Percentiles rank a stretch among this genome's conserved stretches.
Evolutionary conservation across 192 early-diverging fungal genomes (phyloP).

Genomic region (Linderina pennispora): DNA sequence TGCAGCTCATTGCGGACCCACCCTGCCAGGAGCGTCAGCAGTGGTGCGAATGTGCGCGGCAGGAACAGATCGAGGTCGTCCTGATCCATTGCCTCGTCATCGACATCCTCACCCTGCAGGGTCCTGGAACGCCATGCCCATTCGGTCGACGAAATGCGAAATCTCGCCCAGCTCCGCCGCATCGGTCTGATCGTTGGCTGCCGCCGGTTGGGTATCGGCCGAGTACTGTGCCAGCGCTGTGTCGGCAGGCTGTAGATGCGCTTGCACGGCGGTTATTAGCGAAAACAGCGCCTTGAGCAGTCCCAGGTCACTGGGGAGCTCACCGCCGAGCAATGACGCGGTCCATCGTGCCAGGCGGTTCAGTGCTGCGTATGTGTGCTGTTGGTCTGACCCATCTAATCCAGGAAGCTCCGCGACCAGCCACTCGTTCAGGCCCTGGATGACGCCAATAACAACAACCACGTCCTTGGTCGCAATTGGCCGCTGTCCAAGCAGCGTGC

Average conservation of each 20-base stretch:
- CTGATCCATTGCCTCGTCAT: conserved; percentile 12
- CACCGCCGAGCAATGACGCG: conserved; percentile 4
- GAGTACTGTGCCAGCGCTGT: no score
- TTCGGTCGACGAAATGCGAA: conserved; percentile 5
- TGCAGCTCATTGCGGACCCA: conserved; percentile 32
- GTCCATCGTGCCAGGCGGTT: conserved; percentile 8
- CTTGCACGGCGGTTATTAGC: conserved; percentile 12
- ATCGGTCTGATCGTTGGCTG: no score
- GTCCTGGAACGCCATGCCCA: conserved; percentile 20
- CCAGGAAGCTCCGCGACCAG: conserved; percentile 1
- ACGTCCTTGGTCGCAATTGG: conserved; percentile 14
- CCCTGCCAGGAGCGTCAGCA: conserved; percentile 2
- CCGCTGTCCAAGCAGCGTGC: conserved; percentile 6
- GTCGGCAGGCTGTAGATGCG: conserved; percentile 9
- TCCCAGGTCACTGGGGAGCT: conserved; percentile 12
- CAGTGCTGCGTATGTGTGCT: conserved; percentile 1
- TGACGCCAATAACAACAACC: conserved; percentile 1
- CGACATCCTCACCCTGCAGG: no score
- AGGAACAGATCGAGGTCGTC: conserved; percentile 14
- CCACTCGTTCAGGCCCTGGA: conserved; percentile 1
- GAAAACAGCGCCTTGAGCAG: conserved; percentile 8
- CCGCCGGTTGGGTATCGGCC: no score
- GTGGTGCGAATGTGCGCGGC: conserved; percentile 14
- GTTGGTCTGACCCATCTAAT: background rate
- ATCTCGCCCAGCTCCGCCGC: conserved; percentile 14